phyloP scores from a whole-genome alignment of 2,329 filamentous ascomycete species.

The Cadophora luteo-olivacea region DNA sequence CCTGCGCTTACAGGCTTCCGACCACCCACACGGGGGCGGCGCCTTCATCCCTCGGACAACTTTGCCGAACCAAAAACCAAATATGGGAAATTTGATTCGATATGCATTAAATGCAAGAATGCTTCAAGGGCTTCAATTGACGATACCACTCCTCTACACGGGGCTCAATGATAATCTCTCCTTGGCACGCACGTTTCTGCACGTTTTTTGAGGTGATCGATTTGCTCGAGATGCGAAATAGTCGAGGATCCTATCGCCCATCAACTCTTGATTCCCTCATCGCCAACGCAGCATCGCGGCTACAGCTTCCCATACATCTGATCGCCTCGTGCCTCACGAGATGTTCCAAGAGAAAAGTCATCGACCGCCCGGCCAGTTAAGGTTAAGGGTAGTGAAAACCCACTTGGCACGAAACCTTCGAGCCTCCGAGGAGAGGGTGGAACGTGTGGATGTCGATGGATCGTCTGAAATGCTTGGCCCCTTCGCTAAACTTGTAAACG shows the following conservation, averaged over 20 bases:
- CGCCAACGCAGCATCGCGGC: background rate
- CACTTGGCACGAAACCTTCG: constrained; percentile 1
- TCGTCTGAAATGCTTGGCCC: background rate
- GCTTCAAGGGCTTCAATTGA: background rate
- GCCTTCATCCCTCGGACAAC: constrained; percentile 8
- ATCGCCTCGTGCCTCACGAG: constrained; percentile 8
- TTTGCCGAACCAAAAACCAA: constrained; percentile 11
- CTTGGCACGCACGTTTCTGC: constrained; percentile 6
- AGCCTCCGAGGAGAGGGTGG: background rate
- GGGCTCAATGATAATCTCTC: background rate
- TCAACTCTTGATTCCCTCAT: constrained; percentile 8
- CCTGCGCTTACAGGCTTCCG: constrained; percentile 8
- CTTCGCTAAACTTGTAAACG: background rate
- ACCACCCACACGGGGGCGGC: background rate
- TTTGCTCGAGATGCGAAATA: background rate
- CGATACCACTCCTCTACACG: background rate
- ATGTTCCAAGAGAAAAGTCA: constrained; percentile 1
- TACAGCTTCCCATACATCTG: background rate
- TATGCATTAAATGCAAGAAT: constrained; percentile 8
- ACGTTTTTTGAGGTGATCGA: background rate
- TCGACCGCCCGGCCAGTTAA: background rate
- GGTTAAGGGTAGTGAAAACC: background rate
- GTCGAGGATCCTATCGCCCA: constrained; percentile 4
- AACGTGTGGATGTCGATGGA: background rate
- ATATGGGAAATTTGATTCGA: constrained; percentile 5